Evolutionary conservation across 306 rosid genomes (phyloP).

Genomic region (barrel medic (Medicago truncatula)): MtrunA17r5.0-ANR NC_053042.1:51660501-51661000

Average conservation of each 20-base stretch:
- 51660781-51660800: conserved; percentile 43
- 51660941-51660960: not conserved
- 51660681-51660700: conserved; percentile 47
- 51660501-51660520: not conserved
- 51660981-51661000: not conserved
- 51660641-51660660: conserved; percentile 43
- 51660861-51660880: conserved; percentile 34
- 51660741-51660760: conserved; percentile 38
- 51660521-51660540: not conserved
- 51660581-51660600: not conserved
- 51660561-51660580: conserved; percentile 8
- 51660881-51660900: conserved; percentile 43
- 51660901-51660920: not conserved
- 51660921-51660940: not conserved
- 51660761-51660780: conserved; percentile 54
- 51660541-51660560: conserved; percentile 1
- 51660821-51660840: conserved; percentile 43
- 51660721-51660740: conserved; percentile 27
- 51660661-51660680: not conserved
- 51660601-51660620: not conserved
- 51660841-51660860: conserved; percentile 42
- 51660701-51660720: conserved; percentile 8
- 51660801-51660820: conserved; percentile 46
- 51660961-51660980: not conserved
- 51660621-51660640: conserved; percentile 37